A percentile compares a stretch with the other conserved stretches of the same genome.
phyloP scores from a whole-genome alignment of 257 asterid species.

The Ilex asprella region DNA sequence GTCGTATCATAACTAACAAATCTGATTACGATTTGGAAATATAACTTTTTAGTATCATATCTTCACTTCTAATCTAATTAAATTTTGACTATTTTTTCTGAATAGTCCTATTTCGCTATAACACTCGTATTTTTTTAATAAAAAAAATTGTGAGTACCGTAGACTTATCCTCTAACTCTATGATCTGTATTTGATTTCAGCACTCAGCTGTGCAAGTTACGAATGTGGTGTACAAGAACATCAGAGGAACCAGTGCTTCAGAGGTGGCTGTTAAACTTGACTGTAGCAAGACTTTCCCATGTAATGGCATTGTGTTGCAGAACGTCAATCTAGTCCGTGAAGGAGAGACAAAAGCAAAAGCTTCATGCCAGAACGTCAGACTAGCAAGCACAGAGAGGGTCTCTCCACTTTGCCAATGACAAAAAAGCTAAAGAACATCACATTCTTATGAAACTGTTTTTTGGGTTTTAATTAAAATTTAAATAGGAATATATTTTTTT shows the following conservation, averaged over 20 bases:
- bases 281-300: neutral
- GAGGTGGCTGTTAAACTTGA: neutral
- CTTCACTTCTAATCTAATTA: too few relatives aligned
- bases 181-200: neutral
- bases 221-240: neutral
- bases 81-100: too few relatives aligned
- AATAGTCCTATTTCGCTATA: too few relatives aligned
- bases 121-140: too few relatives aligned
- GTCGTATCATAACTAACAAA: too few relatives aligned
- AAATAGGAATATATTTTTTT: too few relatives aligned
- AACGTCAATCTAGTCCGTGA: neutral
- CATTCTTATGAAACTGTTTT: too few relatives aligned
- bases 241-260: neutral
- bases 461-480: too few relatives aligned
- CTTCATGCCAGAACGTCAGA: neutral
- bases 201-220: neutral
- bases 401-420: neutral
- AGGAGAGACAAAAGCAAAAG: neutral
- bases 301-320: neutral
- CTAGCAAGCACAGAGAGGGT: neutral
- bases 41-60: too few relatives aligned
- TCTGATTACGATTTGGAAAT: too few relatives aligned
- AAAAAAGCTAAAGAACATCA: too few relatives aligned
- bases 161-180: neutral
- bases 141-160: neutral